Evolutionary conservation across 129 eudicot genomes (phyloP).

Genomic region (Rutidosis leptorrhynchoides): DNA sequence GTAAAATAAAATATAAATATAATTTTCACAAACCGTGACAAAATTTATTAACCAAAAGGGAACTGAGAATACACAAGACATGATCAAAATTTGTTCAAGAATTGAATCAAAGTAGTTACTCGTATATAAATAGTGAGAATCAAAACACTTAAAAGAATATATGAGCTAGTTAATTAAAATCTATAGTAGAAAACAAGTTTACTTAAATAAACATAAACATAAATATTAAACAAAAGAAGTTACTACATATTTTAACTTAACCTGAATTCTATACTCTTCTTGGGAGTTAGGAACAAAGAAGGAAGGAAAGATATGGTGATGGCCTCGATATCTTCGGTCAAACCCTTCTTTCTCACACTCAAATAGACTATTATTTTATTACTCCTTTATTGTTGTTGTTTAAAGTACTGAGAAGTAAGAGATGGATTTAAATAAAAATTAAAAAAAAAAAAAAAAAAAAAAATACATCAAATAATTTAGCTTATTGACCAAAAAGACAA

Average conservation of each 20-base stretch:
- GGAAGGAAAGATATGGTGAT: slow-evolving; percentile 33
- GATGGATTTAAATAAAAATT: slow-evolving; percentile 24
- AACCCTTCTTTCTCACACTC: slow-evolving; percentile 26
- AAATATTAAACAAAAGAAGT: neutral
- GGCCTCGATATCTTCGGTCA: slow-evolving; percentile 45
- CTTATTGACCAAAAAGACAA: slow-evolving; percentile 31
- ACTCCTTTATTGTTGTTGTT: neutral
- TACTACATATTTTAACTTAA: slow-evolving; percentile 10
- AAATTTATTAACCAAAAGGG: no score
- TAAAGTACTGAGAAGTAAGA: slow-evolving; percentile 31
- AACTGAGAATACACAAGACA: no score
- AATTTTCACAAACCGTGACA: no score
- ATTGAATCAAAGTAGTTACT: neutral
- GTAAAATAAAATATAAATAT: slow-evolving; percentile 1
- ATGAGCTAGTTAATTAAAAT: neutral
- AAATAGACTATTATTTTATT: neutral
- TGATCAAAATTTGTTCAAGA: neutral
- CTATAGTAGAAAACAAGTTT: neutral
- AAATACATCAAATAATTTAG: slow-evolving; percentile 21
- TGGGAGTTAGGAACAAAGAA: slow-evolving; percentile 31
- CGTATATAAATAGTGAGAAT: neutral
- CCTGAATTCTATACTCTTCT: slow-evolving; percentile 39
- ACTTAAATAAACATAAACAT: neutral
- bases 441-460: no score
- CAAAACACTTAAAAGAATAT: slow-evolving; percentile 1